phyloP scores from a whole-genome alignment of 164 flowering plant genomes.

The Macadamia integrifolia region DNA sequence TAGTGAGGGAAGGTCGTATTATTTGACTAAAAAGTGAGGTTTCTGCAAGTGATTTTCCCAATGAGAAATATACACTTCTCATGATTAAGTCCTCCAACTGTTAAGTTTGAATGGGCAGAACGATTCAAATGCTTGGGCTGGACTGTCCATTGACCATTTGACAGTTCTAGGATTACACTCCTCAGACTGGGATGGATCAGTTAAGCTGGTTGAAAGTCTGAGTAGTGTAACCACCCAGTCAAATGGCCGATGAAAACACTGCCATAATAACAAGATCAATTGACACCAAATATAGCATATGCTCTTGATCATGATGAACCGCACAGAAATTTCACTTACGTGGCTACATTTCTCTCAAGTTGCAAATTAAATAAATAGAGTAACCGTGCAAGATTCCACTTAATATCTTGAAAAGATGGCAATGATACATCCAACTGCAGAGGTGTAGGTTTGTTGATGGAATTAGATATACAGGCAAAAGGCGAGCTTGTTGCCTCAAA shows the following conservation, averaged over 20 bases:
- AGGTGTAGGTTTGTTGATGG: slow-evolving; percentile 73
- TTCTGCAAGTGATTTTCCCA: too few relatives aligned
- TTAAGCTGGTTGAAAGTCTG: too few relatives aligned
- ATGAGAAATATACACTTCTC: too few relatives aligned
- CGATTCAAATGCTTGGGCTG: too few relatives aligned
- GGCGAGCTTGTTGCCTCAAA: slow-evolving; percentile 33
- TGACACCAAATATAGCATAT: not conserved
- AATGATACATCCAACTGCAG: slow-evolving; percentile 76
- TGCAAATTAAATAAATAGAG: slow-evolving; percentile 77
- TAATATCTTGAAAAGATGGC: slow-evolving; percentile 68
- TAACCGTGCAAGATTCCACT: slow-evolving; percentile 63
- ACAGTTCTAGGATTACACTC: too few relatives aligned
- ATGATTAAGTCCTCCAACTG: too few relatives aligned
- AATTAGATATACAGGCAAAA: slow-evolving; percentile 74
- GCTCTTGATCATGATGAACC: slow-evolving; percentile 8
- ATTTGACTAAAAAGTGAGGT: too few relatives aligned
- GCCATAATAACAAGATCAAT: not conserved
- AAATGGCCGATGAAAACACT: not conserved
- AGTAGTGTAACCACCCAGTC: not conserved
- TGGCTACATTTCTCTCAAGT: slow-evolving; percentile 78
- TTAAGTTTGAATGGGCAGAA: too few relatives aligned
- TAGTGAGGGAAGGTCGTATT: too few relatives aligned
- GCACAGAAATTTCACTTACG: slow-evolving; percentile 42
- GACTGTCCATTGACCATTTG: too few relatives aligned
- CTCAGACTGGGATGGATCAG: too few relatives aligned